Evolutionary conservation across 1,284 basidiomycete genomes (phyloP), one percentile per base, ranked within the genome.

Genomic region (Ustanciosporium gigantosporum): DNA sequence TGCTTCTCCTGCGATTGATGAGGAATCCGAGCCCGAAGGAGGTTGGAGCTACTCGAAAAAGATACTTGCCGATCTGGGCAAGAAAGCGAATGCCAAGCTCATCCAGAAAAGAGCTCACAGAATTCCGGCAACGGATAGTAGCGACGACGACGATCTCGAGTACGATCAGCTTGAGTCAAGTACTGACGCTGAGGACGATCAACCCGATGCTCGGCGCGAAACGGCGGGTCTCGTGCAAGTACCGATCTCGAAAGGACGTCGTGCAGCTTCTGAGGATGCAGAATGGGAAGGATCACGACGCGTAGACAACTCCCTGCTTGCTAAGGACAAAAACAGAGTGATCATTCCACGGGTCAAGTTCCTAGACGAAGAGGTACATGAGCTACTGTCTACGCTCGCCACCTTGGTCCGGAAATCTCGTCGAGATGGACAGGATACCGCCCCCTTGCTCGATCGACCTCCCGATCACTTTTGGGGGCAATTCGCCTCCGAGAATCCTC

Each of bases 21-120:
- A 65, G 16, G 61, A 65, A 23, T 51, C 55, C 0, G 61, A 65
- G 35, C 61, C 61, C 3, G 38, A 55, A 25, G 40, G 29, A 9
- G 40, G 40, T 21, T 42, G 40, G 40, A 21, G 4, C n/a, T 37
- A 37, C 21, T 34, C 32, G 16, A 14, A 34, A 17, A 34, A 34
- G 16, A 17, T 17, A 8, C 8, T 34, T 14, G 16, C 27, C n/a
- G 27, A 29, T n/a, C 27, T 29, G 27, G 11, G n/a, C n/a, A n/a
- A n/a, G n/a, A n/a, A n/a, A n/a, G n/a, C n/a, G n/a, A n/a, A n/a
- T n/a, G n/a, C n/a, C n/a, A n/a, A n/a, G n/a, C n/a, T n/a, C n/a
- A n/a, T n/a, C n/a, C n/a, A n/a, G n/a, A n/a, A n/a, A n/a, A n/a
- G n/a, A n/a, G n/a, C n/a, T n/a, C n/a, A n/a, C n/a, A n/a, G n/a